phyloP scores from a whole-genome alignment of 78 protist genomes.

The Creolimax fragrantissima region DNA sequence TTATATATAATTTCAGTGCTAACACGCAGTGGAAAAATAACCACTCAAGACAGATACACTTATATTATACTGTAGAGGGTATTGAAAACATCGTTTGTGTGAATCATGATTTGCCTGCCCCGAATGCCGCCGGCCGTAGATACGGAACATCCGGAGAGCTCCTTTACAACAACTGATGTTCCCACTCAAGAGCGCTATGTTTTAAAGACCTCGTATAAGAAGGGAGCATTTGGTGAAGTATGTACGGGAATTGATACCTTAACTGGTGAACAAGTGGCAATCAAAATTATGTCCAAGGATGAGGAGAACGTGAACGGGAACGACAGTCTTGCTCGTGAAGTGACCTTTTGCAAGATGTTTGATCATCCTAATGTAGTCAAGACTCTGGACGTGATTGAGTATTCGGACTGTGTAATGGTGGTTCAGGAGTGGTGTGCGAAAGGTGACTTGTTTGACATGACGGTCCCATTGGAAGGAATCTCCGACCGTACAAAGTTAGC shows the following conservation, averaged over 20 bases:
- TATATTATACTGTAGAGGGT: no score
- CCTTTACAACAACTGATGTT: no score
- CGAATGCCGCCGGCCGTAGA: no score
- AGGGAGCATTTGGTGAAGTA: background rate
- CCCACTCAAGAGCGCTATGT: background rate
- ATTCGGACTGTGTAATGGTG: background rate
- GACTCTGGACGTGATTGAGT: background rate
- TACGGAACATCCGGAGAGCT: no score
- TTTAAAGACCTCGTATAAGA: background rate
- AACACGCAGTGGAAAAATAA: no score
- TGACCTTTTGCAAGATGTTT: background rate
- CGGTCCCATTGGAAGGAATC: slow-evolving; percentile 1
- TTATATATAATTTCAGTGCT: no score
- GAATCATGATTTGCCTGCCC: no score
- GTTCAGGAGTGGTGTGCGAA: background rate
- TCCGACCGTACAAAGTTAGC: background rate
- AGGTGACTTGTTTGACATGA: slow-evolving; percentile 13
- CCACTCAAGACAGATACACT: no score
- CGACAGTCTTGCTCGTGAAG: background rate
- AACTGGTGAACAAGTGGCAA: background rate
- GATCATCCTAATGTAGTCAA: background rate
- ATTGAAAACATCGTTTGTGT: no score
- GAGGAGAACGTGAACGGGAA: background rate
- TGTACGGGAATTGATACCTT: background rate
- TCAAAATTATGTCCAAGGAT: background rate